Base-by-base conservation (phyloP, 1,139 yeast species). In the Yamadazyma spencermartinsiae region DNA sequence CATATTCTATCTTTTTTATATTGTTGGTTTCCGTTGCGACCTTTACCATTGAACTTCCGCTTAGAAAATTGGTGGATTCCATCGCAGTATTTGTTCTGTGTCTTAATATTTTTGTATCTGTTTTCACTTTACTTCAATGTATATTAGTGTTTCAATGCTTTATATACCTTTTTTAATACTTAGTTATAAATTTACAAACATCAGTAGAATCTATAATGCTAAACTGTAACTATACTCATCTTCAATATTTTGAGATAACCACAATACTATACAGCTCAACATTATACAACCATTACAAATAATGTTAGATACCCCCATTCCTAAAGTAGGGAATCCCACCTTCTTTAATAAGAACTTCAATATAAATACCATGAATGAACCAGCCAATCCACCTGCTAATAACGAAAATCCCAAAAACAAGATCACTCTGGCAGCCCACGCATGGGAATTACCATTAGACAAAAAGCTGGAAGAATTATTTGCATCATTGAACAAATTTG, bases 211-310 rank as follows among this genome's bases (percentile, higher is more conserved):
- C 63, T 65, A 88, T 50, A 90, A 71, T 35, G 95, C 90, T 57
- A 89, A 76, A 36, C 95, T 85, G 60, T 92, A 90, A 48, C 95
- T 86, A 63, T 89, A 90, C 63, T 90, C 98, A 57, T 90, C 98
- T 60, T 92, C 97, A 44, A 89, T 82, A 58, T 89, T 90, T 61
- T 90, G 98, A 12, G 96, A 88, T 44, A 90, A 69, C 98, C 98
- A 92, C 52, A 92, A 70, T 4, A 83, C 72, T 39, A 88, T 80
- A 60, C 97, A 89, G 66, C 96, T 86, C 52, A 87, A 66, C 88
- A 90, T 85, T 27, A 92, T 80, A 45, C 85, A 72, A 4, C 80
- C 78, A 55, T 92, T 89, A 40, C 90, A 81, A 18, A 86, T 75
- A 35, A 92, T 89, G 60, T 92, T 92, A 44, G 88, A 82, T 19